Evolutionary conservation across 2,329 filamentous ascomycete genomes (phyloP).

Genomic region (Aspergillus ochraceoroseus): DNA sequence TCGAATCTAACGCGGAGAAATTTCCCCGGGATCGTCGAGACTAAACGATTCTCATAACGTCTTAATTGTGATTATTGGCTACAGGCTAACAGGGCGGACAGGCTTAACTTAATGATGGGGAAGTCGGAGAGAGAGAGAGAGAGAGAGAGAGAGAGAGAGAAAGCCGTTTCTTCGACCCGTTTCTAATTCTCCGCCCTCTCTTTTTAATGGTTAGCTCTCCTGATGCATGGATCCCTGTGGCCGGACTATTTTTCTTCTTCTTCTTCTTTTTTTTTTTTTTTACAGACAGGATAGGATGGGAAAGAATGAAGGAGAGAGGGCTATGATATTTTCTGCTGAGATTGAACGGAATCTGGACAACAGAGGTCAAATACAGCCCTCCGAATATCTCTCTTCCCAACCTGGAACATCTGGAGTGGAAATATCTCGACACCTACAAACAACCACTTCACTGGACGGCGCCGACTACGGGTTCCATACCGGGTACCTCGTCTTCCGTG

Average conservation of each 20-base stretch:
- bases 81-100: too few species aligned
- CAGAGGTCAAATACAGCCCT: conserved; percentile 48
- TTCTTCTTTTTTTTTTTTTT: background rate
- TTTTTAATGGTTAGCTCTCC: too few species aligned
- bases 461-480: conserved; percentile 71
- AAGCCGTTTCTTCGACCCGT: too few species aligned
- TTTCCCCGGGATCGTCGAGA: conserved; percentile 10
- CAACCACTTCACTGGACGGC: conserved; percentile 62
- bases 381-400: conserved; percentile 54
- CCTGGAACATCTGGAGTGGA: conserved; percentile 60
- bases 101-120: too few species aligned
- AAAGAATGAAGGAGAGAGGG: conserved; percentile 65
- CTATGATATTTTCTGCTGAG: conserved; percentile 69
- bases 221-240: conserved; percentile 46
- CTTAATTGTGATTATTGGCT: too few species aligned
- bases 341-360: conserved; percentile 53
- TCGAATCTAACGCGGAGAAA: conserved; percentile 15
- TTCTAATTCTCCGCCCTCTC: too few species aligned
- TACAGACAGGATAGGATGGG: too few species aligned
- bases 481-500: conserved; percentile 65
- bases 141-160: too few species aligned
- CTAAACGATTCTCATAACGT: background rate
- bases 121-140: too few species aligned
- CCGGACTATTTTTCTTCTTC: conserved; percentile 51
- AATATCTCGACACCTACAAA: conserved; percentile 62